Percentiles rank a stretch among this genome's conserved stretches.
Evolutionary conservation across 306 rosid genomes (phyloP).

Genomic region (Cucurbita pepo): DNA sequence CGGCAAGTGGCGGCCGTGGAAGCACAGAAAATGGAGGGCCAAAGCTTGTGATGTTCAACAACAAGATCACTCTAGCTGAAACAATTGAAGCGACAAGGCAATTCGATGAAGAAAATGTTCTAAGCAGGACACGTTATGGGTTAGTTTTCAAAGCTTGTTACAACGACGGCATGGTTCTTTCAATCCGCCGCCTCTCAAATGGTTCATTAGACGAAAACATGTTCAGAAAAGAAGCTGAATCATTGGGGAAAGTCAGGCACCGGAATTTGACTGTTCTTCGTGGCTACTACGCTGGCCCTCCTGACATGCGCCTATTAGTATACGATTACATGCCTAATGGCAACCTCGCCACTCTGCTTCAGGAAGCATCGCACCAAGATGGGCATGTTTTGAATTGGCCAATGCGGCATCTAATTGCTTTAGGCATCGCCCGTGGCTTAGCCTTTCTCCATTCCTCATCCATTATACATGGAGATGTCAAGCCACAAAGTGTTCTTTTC

Average conservation of each 20-base stretch:
- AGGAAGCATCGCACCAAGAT: conserved; percentile 97
- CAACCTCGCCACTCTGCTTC: conserved; percentile 89
- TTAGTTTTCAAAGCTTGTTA: conserved; percentile 80
- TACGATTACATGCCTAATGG: conserved; percentile 97
- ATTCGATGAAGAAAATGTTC: conserved; percentile 90
- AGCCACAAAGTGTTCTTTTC: conserved; percentile 71
- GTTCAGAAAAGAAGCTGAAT: conserved; percentile 79
- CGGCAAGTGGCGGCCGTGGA: conserved; percentile 72
- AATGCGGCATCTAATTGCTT: conserved; percentile 93
- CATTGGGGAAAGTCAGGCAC: conserved; percentile 65
- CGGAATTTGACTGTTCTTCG: conserved; percentile 82
- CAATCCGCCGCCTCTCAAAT: conserved; percentile 68
- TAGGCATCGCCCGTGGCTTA: conserved; percentile 81
- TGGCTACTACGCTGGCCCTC: conserved; percentile 72
- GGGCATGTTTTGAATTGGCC: conserved; percentile 98
- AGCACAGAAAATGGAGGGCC: conserved; percentile 83
- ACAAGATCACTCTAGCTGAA: conserved; percentile 74
- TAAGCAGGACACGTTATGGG: conserved; percentile 67
- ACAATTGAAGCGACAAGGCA: conserved; percentile 81
- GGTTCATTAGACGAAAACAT: conserved; percentile 57
- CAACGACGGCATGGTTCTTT: conserved; percentile 83
- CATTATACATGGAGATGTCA: conserved; percentile 60
- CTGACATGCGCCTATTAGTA: conserved; percentile 58
- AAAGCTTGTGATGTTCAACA: conserved; percentile 76
- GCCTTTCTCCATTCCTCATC: conserved; percentile 75